These are phyloP conservation scores for Silene noctiflora DNA, from an alignment of 179 eudicot species.

Conservation along the genomic window DNA sequence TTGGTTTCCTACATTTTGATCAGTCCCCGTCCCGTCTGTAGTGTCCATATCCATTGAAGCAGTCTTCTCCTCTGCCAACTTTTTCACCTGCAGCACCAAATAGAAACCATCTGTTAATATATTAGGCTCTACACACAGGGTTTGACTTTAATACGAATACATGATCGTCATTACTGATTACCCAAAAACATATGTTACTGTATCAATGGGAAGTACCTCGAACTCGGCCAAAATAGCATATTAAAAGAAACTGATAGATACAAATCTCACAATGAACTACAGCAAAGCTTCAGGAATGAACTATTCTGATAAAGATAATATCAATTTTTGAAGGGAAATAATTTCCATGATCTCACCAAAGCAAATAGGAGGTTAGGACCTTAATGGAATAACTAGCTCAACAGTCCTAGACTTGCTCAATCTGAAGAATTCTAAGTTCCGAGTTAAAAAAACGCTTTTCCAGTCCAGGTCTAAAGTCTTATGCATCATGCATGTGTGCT, in stretches of 20 bases:
- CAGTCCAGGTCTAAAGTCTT: background rate
- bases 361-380: background rate
- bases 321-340: background rate
- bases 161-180: too few species aligned
- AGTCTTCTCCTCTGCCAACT: conserved; percentile 33
- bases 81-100: conserved; percentile 55
- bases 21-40: conserved; percentile 32
- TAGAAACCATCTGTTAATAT: conserved; percentile 7
- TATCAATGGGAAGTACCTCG: background rate
- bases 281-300: background rate
- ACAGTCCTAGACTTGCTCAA: background rate
- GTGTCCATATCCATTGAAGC: conserved; percentile 36
- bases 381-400: background rate
- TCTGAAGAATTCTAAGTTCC: background rate
- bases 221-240: conserved; percentile 1
- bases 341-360: background rate
- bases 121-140: conserved; percentile 6
- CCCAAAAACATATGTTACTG: background rate
- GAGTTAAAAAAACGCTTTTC: background rate
- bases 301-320: background rate
- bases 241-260: background rate
- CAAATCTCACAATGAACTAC: background rate
- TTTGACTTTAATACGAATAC: background rate
- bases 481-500: background rate
- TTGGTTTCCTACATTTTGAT: conserved; percentile 38